Base-by-base conservation (phyloP, 2,329 filamentous ascomycete genomes). In the Didymella segeticola region DNA sequence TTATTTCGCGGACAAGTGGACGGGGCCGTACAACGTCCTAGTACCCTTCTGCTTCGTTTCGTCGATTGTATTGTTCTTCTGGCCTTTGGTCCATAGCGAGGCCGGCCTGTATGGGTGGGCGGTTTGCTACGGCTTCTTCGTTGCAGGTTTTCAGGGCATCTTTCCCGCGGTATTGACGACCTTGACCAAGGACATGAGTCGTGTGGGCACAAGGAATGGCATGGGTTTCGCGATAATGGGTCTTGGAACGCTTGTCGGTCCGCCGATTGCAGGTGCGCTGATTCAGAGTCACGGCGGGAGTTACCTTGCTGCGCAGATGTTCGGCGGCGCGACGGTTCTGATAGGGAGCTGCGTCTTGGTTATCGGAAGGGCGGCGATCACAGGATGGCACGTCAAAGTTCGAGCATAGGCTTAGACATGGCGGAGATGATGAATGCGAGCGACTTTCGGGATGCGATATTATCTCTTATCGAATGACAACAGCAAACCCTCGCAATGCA, bases 11-110 rank as follows among this genome's bases (percentile, higher is more conserved):
- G 83, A 87, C 65, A 77, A 72, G 6, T 72, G 60, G 46, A 70
- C 82, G 2, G 85, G 86, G 0, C 78, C 82, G 0, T 73, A 86
- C 41, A 87, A 87, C 61, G 77, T 79, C 1, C 77, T 85, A 22
- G 78, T 85, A n/a, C 78, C 83, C 0, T 78, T 80, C 43, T 77
- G 75, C 2, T 66, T 80, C 10, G 53, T 78, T 4, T 75, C 82
- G 3, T 77, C 77, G 1, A 67, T 81, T 12, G 72, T 84, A 53
- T 70, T 85, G 27, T 86, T 80, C 60, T 78, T 77, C 46, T 89
- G 86, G 86, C 78, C 80, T 2, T 80, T 77, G 0, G 82, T 88
- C 1, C 56, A 68, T 8, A 70, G 64, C 3, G 49, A 64, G 9
- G 57, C 63, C 7, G 72, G 74, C 0, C 56, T 82, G 0, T 80